Percentiles rank a stretch among this genome's conserved stretches.
These are phyloP conservation scores for Porogramme epimiltina DNA, from an alignment of 1,284 basidiomycete species.

Conservation along the genomic window DNA sequence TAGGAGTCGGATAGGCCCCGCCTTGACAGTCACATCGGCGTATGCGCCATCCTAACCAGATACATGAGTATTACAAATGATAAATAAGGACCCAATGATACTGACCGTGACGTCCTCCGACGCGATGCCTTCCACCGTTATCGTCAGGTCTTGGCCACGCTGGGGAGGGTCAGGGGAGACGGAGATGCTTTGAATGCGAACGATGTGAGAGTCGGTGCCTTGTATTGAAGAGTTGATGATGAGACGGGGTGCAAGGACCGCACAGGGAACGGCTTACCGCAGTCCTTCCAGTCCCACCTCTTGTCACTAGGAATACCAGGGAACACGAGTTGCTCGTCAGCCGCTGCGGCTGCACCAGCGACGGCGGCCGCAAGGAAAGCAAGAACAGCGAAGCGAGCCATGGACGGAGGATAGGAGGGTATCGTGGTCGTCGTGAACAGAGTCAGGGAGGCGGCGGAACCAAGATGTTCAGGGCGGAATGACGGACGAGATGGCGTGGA, in stretches of 20 bases:
- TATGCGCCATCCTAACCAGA: constrained; percentile 82
- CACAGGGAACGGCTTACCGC: constrained; percentile 48
- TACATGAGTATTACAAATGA: not conserved
- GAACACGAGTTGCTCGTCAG: constrained; percentile 38
- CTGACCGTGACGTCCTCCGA: constrained; percentile 64
- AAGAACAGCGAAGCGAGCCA: constrained; percentile 46
- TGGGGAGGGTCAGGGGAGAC: constrained; percentile 83
- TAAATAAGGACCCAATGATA: not conserved
- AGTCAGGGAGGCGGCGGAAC: constrained; percentile 8
- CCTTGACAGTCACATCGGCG: constrained; percentile 85
- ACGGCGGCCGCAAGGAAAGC: constrained; percentile 39
- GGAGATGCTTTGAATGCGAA: constrained; percentile 67
- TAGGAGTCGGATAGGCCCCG: constrained; percentile 86
- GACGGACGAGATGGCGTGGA: constrained; percentile 21
- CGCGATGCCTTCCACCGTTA: constrained; percentile 71
- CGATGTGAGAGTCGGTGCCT: constrained; percentile 50
- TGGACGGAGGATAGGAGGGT: constrained; percentile 23
- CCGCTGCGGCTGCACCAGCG: constrained; percentile 34
- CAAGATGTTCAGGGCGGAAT: constrained; percentile 8
- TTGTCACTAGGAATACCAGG: constrained; percentile 32
- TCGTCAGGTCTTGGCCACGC: constrained; percentile 82
- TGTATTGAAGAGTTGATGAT: not conserved
- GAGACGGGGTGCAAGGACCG: not conserved
- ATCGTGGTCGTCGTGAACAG: constrained; percentile 17
- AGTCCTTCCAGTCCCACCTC: constrained; percentile 58